Evolutionary conservation across 768 basidiomycete genomes (phyloP).

Genomic region (Clathrus columnatus): DNA sequence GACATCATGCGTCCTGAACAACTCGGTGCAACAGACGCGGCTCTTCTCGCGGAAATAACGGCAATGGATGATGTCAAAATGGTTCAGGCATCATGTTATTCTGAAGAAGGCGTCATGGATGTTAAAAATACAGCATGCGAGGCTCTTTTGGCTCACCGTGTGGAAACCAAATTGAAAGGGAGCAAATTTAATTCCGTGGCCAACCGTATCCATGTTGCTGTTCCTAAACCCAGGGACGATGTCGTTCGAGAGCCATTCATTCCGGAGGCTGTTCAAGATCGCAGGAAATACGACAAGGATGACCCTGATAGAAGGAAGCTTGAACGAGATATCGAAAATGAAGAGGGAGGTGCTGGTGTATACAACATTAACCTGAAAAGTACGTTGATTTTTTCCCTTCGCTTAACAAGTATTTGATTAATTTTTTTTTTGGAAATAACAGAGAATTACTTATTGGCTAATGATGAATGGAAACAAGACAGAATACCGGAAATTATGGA

Average conservation of each 20-base stretch:
- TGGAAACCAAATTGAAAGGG: constrained; percentile 90
- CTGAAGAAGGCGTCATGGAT: constrained; percentile 96
- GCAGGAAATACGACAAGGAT: constrained; percentile 76
- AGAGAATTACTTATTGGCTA: constrained; percentile 87
- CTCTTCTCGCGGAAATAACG: constrained; percentile 83
- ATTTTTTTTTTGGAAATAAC: constrained; percentile 11
- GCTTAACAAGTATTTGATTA: not conserved
- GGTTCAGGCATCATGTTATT: constrained; percentile 87
- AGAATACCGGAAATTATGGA: constrained; percentile 98
- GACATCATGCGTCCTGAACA: constrained; percentile 88
- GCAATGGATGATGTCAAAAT: constrained; percentile 58
- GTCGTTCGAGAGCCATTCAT: constrained; percentile 81
- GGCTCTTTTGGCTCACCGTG: constrained; percentile 87
- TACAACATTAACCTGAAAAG: constrained; percentile 87
- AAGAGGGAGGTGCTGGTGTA: constrained; percentile 84
- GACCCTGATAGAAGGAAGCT: constrained; percentile 72
- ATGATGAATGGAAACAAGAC: constrained; percentile 94
- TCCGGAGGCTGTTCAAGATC: constrained; percentile 71
- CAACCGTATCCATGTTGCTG: constrained; percentile 93
- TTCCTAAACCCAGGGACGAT: constrained; percentile 87
- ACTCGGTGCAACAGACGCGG: constrained; percentile 62
- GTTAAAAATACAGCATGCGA: constrained; percentile 95
- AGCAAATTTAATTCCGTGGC: constrained; percentile 86
- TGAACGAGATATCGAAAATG: constrained; percentile 74
- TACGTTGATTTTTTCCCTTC: constrained; percentile 30